phyloP scores from a whole-genome alignment of 768 basidiomycete genomes.

The Podaxis sp. region DNA sequence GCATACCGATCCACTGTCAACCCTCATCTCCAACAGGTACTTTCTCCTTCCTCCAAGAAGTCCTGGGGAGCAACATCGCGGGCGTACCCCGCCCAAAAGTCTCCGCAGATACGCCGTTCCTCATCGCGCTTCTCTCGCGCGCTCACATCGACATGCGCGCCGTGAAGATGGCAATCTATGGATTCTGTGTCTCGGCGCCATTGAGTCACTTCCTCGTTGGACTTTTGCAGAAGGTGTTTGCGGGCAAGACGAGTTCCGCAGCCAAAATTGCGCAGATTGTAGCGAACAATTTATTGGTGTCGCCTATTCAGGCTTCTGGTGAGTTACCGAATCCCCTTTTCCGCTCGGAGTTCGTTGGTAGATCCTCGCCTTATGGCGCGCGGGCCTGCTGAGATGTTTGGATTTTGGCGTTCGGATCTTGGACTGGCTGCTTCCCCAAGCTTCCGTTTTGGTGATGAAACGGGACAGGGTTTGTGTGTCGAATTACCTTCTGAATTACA shows the following conservation, averaged over 20 bases:
- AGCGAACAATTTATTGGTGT: conserved; percentile 71
- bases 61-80: conserved; percentile 72
- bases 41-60: conserved; percentile 74
- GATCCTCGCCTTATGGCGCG: not conserved
- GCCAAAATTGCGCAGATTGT: conserved; percentile 72
- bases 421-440: not conserved
- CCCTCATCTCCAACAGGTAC: conserved; percentile 30
- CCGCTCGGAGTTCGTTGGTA: not conserved
- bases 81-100: conserved; percentile 49
- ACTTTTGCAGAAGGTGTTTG: conserved; percentile 70
- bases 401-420: not conserved
- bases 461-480: not conserved
- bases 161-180: conserved; percentile 82
- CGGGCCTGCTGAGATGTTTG: not conserved
- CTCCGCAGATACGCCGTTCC: conserved; percentile 51
- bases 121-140: conserved; percentile 50
- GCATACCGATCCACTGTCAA: conserved; percentile 1
- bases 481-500: not conserved
- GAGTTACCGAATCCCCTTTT: conserved; percentile 20
- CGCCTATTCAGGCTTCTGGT: conserved; percentile 75
- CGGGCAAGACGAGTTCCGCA: conserved; percentile 62
- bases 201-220: conserved; percentile 74
- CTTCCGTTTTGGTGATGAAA: not conserved
- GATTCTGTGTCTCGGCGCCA: conserved; percentile 82
- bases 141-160: conserved; percentile 68